These are phyloP conservation scores for Meira nashicola DNA, from an alignment of 1,284 basidiomycete species.

Conservation along the genomic window DNA sequence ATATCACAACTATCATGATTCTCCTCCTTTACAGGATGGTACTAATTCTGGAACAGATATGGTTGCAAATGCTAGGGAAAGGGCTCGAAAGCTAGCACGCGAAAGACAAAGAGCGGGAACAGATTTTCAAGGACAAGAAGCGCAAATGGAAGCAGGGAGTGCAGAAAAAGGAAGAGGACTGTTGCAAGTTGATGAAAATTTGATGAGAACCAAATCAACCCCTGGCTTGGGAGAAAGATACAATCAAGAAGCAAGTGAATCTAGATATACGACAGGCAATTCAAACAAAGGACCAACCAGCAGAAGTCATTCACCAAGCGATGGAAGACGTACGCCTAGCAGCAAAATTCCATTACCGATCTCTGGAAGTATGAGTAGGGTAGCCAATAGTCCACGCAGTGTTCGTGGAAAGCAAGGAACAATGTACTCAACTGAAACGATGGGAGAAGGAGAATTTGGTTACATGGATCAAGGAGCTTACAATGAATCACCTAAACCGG, in stretches of 20 bases:
- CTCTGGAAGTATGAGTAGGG: constrained; percentile 6
- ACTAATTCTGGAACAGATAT: neutral
- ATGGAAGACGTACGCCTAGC: neutral
- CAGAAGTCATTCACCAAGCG: neutral
- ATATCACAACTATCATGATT: neutral
- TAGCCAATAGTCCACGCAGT: neutral
- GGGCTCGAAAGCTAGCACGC: constrained; percentile 4
- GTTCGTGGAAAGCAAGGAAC: neutral
- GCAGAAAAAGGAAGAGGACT: neutral
- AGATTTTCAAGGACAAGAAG: neutral
- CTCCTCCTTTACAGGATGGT: neutral
- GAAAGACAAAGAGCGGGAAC: neutral
- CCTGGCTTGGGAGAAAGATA: neutral
- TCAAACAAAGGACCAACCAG: too few relatives aligned
- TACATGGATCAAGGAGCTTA: too few relatives aligned
- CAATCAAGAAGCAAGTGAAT: neutral
- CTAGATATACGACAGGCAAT: neutral
- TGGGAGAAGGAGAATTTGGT: too few relatives aligned
- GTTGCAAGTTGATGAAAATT: neutral
- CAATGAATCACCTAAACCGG: neutral
- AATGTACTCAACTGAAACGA: neutral
- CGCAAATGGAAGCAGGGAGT: neutral
- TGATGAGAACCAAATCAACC: neutral
- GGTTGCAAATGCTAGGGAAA: neutral
- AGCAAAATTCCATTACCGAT: constrained; percentile 4